These are phyloP conservation scores for Sordariomycetes sp. DNA, from an alignment of 2,329 filamentous ascomycete species.

Conservation along the genomic window DNA sequence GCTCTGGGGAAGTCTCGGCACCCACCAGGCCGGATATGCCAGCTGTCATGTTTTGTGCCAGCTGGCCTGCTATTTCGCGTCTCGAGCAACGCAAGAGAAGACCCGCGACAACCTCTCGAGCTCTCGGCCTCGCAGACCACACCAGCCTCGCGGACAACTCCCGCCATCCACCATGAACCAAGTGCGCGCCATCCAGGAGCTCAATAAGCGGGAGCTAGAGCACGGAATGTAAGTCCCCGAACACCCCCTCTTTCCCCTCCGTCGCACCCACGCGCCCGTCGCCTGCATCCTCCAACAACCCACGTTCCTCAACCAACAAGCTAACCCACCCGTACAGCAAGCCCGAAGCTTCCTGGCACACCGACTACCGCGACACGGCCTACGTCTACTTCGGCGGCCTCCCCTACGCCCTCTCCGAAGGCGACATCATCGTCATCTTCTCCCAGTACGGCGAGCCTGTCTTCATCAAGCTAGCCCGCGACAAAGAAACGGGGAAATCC, in stretches of 20 bases:
- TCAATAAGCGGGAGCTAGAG: slow-evolving; percentile 92
- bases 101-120: not conserved
- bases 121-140: not conserved
- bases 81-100: not conserved
- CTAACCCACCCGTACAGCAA: slow-evolving; percentile 37
- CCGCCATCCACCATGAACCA: slow-evolving; percentile 64
- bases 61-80: not conserved
- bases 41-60: not conserved
- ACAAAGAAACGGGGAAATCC: slow-evolving; percentile 93
- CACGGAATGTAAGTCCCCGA: slow-evolving; percentile 53
- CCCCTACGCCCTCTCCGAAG: slow-evolving; percentile 84
- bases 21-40: too few species aligned
- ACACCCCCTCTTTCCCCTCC: not conserved
- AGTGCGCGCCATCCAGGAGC: slow-evolving; percentile 79
- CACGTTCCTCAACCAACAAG: slow-evolving; percentile 3
- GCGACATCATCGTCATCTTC: slow-evolving; percentile 92
- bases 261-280: not conserved
- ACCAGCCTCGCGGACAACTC: not conserved
- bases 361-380: slow-evolving; percentile 93
- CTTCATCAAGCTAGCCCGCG: slow-evolving; percentile 81
- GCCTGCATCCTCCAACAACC: not conserved
- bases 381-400: slow-evolving; percentile 94
- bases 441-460: slow-evolving; percentile 94
- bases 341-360: slow-evolving; percentile 86
- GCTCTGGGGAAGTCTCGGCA: too few species aligned